Percentiles rank a stretch among this genome's conserved stretches.
Conservation (phyloP, 352 stramenopile genomes). For the Blastocystis sp. region DNA sequence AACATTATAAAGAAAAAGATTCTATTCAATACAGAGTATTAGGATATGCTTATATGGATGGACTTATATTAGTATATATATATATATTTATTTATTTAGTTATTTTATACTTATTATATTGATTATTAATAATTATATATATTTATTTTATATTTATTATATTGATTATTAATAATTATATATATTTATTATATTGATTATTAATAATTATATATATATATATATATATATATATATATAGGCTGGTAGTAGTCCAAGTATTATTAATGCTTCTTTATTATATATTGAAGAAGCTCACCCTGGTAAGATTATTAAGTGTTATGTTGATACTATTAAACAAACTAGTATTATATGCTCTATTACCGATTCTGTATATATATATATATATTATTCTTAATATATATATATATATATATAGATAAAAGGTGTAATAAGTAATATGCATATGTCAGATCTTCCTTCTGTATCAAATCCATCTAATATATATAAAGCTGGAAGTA, state of each 20-base stretch:
- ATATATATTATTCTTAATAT: not conserved
- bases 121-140: conserved; percentile 8
- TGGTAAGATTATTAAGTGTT: conserved; percentile 1
- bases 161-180: not conserved
- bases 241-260: conserved; percentile 1
- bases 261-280: not conserved
- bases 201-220: conserved; percentile 2
- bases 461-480: not conserved
- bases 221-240: not conserved
- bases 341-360: conserved; percentile 5
- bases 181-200: not conserved
- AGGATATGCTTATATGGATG: too few species aligned
- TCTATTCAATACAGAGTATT: too few species aligned
- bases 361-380: not conserved
- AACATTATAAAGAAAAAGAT: too few species aligned
- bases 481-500: conserved; percentile 5
- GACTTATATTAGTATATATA: too few species aligned
- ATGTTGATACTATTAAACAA: not conserved
- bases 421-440: conserved; percentile 2
- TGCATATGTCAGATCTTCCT: conserved; percentile 28
- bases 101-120: not conserved
- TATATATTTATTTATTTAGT: not conserved
- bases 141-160: not conserved
- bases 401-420: conserved; percentile 1
- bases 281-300: not conserved